Base-by-base conservation (phyloP, 2,329 filamentous ascomycete genomes). In the Plectosphaerella cucumerina region DNA sequence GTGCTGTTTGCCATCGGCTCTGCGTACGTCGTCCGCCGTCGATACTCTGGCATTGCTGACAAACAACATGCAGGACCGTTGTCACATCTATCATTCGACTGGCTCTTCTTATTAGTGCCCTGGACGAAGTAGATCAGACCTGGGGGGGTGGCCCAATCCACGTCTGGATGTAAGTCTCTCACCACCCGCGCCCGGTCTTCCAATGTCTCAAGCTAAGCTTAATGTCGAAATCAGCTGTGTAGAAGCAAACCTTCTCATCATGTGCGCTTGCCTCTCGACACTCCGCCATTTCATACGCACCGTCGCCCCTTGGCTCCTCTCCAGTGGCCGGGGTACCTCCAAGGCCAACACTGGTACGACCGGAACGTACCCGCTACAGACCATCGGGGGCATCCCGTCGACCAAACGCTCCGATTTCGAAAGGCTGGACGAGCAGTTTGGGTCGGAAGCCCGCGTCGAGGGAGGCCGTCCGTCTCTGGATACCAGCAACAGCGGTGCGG, bases 1-100 rank as follows among this genome's bases (percentile, higher is more conserved):
- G 54, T 67, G 1, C 68, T 77, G 45, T 74, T 78, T 45, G 71
- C 68, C 5, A 59, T 77, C 10, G 72, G 72, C 34, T 67, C 57
- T 0, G 55, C 58, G 61, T 62, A 52, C 44, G 59, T 44, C 10
- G 6, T 11, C n/a, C 2, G 5, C 21, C 3, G 22, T 9, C 6
- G 1, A 8, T 11, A 3, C 42, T 41, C 54, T 6, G 54, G 6
- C 12, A 0, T 6, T 6, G 2, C 3, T 20, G 23, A 26, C 23
- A 10, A 26, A 5, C 5, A 26, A 17, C 5, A 6, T 12, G 17
- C 42, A 67, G 65, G 18, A 68, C 65, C 1, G 53, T 68, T 2
- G 56, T 64, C 1, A 66, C 65, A 0, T 67, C 65, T 0, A 53
- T 66, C 1, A 53, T 66, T 3, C 59, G 65, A 2, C 56, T 65